Evolutionary conservation across 192 early-diverging fungal genomes (phyloP).

Genomic region (Coemansia sp.): DNA sequence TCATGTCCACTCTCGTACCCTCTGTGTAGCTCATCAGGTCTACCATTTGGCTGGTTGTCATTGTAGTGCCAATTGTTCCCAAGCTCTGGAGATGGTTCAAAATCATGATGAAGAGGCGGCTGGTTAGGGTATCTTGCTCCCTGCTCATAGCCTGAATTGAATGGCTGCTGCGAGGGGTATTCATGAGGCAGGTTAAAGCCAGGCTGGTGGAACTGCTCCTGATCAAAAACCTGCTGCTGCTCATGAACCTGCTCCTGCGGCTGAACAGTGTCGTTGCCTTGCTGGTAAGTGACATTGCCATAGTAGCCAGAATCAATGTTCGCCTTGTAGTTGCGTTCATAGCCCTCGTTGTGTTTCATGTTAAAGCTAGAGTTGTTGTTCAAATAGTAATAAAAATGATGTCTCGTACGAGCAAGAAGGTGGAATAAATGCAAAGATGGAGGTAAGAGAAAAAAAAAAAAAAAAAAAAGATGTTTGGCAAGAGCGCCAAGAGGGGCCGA

Average conservation of each 20-base stretch:
- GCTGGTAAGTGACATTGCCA: not conserved
- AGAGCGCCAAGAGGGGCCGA: not conserved
- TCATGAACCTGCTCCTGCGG: not conserved
- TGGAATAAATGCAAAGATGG: slow-evolving; percentile 1
- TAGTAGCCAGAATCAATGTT: not conserved
- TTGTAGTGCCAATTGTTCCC: not conserved
- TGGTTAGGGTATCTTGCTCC: not conserved
- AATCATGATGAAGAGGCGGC: not conserved
- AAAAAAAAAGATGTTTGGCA: not conserved
- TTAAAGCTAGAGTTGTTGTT: not conserved
- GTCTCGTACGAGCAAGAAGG: too few relatives aligned
- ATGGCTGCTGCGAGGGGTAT: not conserved
- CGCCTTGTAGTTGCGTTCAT: not conserved
- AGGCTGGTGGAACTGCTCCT: not conserved
- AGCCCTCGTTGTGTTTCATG: slow-evolving; percentile 2
- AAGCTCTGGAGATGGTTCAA: not conserved
- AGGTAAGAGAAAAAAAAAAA: not conserved
- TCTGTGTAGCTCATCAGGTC: not conserved
- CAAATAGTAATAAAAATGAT: slow-evolving; percentile 3
- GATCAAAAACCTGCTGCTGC: not conserved
- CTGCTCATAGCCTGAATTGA: not conserved
- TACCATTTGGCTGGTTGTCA: not conserved
- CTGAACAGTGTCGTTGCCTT: not conserved
- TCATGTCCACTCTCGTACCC: not conserved
- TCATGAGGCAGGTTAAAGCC: not conserved